Evolutionary conservation across 805 yeast genomes (phyloP).

Genomic region (Starmera quercuum): DNA sequence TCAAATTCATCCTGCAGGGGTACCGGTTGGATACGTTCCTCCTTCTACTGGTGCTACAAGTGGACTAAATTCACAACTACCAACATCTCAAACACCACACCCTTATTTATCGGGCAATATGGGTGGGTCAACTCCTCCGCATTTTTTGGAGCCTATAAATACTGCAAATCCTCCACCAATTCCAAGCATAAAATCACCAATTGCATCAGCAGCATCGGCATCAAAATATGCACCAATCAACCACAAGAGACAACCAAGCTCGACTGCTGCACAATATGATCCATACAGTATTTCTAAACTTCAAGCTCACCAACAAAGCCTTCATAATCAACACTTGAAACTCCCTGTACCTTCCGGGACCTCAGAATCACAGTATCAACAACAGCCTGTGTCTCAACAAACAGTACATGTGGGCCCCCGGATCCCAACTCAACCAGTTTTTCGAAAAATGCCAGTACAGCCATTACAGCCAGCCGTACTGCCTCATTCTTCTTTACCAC

Average conservation of each 20-base stretch:
- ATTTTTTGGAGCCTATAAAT: not conserved
- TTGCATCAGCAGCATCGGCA: conserved; percentile 15
- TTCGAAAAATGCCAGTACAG: conserved; percentile 2
- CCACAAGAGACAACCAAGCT: conserved; percentile 20
- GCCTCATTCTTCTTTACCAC: not conserved
- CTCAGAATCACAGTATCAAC: conserved; percentile 1
- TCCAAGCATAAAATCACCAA: conserved; percentile 10
- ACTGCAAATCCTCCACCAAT: conserved; percentile 6
- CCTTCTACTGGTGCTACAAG: not conserved
- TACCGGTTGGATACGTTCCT: not conserved
- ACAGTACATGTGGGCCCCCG: conserved; percentile 3
- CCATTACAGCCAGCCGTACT: conserved; percentile 12
- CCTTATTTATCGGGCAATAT: not conserved
- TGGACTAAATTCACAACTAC: not conserved
- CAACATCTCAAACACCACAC: too few relatives aligned
- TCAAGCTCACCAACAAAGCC: conserved; percentile 5
- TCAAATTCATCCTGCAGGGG: not conserved
- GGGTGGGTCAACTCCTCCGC: conserved; percentile 1
- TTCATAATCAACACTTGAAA: not conserved
- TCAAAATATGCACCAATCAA: conserved; percentile 33
- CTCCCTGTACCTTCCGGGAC: not conserved
- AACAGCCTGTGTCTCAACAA: conserved; percentile 1
- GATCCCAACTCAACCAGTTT: not conserved
- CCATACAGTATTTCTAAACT: conserved; percentile 16
- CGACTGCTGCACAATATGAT: conserved; percentile 21